These are phyloP conservation scores for Wickerhamiella pararugosa DNA, from an alignment of 1,139 yeast genomes.

Conservation along the genomic window DNA sequence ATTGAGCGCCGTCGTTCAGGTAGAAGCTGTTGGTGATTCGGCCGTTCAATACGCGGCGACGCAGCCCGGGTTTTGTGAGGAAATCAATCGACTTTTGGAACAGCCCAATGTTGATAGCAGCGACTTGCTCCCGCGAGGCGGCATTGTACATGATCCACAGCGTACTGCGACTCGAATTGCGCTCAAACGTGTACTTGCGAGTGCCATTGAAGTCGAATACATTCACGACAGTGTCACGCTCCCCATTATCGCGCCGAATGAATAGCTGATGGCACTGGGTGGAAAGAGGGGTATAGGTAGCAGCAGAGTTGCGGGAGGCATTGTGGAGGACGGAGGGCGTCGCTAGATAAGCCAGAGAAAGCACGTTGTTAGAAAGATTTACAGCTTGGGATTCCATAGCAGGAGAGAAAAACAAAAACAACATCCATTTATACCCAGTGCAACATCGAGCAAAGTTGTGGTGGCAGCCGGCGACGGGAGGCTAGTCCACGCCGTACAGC, in stretches of 20 bases:
- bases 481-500: conserved; percentile 30
- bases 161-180: conserved; percentile 35
- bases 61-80: conserved; percentile 33
- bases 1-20: conserved; percentile 37
- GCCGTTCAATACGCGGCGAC: conserved; percentile 29
- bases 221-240: conserved; percentile 32
- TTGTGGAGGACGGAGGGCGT: conserved; percentile 3
- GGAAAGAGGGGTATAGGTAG: conserved; percentile 1
- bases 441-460: too few species aligned
- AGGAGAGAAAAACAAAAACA: too few species aligned
- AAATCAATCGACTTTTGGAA: conserved; percentile 34
- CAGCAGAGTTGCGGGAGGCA: background rate
- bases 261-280: conserved; percentile 18
- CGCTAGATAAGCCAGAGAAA: background rate
- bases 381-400: conserved; percentile 2
- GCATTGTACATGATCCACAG: conserved; percentile 37
- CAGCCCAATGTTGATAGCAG: conserved; percentile 38
- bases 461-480: too few species aligned
- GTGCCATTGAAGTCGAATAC: conserved; percentile 35
- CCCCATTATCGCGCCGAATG: conserved; percentile 36
- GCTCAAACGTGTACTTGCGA: conserved; percentile 37
- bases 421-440: too few species aligned
- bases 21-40: conserved; percentile 28
- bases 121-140: conserved; percentile 36
- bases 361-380: background rate